A percentile compares a stretch with the other conserved stretches of the same genome.
Evolutionary conservation across 1,284 basidiomycete genomes (phyloP).

Genomic region (Fistulinella staudtii): DNA sequence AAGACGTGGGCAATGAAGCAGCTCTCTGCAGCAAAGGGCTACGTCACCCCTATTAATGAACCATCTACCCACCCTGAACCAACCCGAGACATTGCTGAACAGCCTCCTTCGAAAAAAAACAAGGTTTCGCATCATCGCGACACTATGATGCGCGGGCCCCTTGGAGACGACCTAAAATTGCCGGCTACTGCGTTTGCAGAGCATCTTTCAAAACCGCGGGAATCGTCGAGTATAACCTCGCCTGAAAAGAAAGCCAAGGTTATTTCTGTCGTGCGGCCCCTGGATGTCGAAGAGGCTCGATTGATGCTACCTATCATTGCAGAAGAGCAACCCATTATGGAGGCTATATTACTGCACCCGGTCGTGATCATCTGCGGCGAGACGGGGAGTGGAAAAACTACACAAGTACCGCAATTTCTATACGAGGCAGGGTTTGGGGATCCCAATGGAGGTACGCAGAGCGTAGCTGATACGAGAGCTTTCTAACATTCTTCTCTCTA

Average conservation of each 20-base stretch:
- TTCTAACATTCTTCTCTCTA: slow-evolving; percentile 31
- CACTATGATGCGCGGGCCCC: slow-evolving; percentile 56
- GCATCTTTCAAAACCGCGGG: slow-evolving; percentile 36
- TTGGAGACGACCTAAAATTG: slow-evolving; percentile 62
- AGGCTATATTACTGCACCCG: slow-evolving; percentile 83
- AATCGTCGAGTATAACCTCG: slow-evolving; percentile 18
- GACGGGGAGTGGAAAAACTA: slow-evolving; percentile 98
- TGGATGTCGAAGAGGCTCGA: slow-evolving; percentile 75
- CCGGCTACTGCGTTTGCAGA: slow-evolving; percentile 61
- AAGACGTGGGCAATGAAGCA: slow-evolving; percentile 85
- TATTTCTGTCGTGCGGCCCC: slow-evolving; percentile 65
- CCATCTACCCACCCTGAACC: slow-evolving; percentile 3
- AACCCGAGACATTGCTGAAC: slow-evolving; percentile 20
- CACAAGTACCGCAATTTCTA: slow-evolving; percentile 95
- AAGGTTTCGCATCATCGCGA: slow-evolving; percentile 35
- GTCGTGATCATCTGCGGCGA: slow-evolving; percentile 94
- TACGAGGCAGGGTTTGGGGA: slow-evolving; percentile 96
- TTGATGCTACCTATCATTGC: slow-evolving; percentile 85
- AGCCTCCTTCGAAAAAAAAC: slow-evolving; percentile 41
- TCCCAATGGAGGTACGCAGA: slow-evolving; percentile 63
- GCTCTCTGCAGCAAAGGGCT: slow-evolving; percentile 55
- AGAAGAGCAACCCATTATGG: slow-evolving; percentile 94
- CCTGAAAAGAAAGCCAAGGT: slow-evolving; percentile 35
- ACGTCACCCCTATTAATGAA: slow-evolving; percentile 26
- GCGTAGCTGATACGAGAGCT: not conserved